phyloP scores from a whole-genome alignment of 2,329 filamentous ascomycete species.

The Beauveria rudraprayagi region DNA sequence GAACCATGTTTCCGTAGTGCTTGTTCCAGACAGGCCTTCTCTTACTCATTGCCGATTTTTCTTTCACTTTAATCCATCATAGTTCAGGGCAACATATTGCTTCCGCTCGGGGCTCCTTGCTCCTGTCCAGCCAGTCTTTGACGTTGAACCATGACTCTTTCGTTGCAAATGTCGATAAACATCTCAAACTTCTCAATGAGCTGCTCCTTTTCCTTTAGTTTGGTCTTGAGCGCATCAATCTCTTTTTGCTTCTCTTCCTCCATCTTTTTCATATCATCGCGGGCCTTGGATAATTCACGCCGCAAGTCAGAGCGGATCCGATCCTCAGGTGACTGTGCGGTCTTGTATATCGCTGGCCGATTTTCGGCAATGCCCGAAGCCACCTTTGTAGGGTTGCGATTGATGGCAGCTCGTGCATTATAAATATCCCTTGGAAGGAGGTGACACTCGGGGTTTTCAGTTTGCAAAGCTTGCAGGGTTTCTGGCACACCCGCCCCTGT shows the following conservation, averaged over 20 bases:
- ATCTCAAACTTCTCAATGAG: constrained; percentile 58
- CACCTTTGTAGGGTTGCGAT: constrained; percentile 55
- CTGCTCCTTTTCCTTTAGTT: constrained; percentile 55
- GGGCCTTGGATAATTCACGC: constrained; percentile 50
- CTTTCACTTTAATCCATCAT: neutral
- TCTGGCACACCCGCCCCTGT: constrained; percentile 56
- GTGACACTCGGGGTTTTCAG: constrained; percentile 54
- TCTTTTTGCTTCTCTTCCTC: constrained; percentile 50
- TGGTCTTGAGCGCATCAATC: constrained; percentile 48
- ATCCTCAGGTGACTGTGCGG: constrained; percentile 54
- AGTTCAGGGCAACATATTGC: neutral
- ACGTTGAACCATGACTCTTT: constrained; percentile 56
- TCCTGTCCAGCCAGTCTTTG: constrained; percentile 37
- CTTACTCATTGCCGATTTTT: no score
- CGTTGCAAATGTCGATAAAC: constrained; percentile 63
- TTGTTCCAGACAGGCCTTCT: neutral
- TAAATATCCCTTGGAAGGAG: constrained; percentile 59
- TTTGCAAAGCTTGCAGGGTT: constrained; percentile 58
- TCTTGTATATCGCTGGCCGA: constrained; percentile 57
- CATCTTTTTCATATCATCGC: constrained; percentile 47
- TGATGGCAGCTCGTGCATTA: constrained; percentile 59
- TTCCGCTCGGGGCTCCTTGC: constrained; percentile 9
- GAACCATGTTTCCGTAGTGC: neutral
- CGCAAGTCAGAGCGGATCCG: constrained; percentile 54
- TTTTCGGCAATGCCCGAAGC: constrained; percentile 52